Base-by-base conservation (phyloP, 495 filamentous ascomycete genomes). In the Coniosporium apollinis region DNA sequence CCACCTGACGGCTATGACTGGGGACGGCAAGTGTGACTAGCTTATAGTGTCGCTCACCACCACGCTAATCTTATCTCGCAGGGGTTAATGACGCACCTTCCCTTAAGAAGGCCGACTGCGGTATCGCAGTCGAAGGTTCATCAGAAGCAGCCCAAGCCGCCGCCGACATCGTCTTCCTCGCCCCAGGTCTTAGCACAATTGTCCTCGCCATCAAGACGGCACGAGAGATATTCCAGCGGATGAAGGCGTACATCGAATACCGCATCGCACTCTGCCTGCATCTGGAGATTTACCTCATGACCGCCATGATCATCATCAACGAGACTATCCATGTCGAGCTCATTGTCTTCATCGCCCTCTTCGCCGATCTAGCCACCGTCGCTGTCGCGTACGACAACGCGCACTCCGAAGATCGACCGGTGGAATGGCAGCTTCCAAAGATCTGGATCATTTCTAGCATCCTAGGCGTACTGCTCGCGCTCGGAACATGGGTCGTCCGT, bases 231-330 rank as follows among this genome's bases (percentile, higher is more conserved):
- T 81, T 81, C 73, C 76, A 81, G 64, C 76, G 76, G 48, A 81
- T 81, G 76, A 81, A 81, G 69, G 69, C 75, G 22, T 81, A 81
- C 52, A 79, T 81, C 42, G 75, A 81, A 56, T 81, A 81, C 62
- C 76, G 76, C 70, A 81, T 81, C 50, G 76, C 76, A 38, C 70
- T 81, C 39, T 81, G 76, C 58, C 62, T 81, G 33, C 76, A 81
- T 58, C 59, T 81, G 48, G 76, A 81, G 61, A 70, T 81, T 51
- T 81, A 79, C 64, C 62, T 81, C n/a, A 74, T 79, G 43, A 76
- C 74, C 42, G 76, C 74, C 32, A 79, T 79, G 71, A 67, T 79
- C 60, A 78, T 79, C 62, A 73, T 81, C 59, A 64, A 77, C 49
- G 74, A 79, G 61, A 78, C 73, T 48, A 65, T 81, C 46, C 57